Evolutionary conservation across 2,329 filamentous ascomycete genomes (phyloP).

Genomic region (Trichophyton verrucosum): DNA sequence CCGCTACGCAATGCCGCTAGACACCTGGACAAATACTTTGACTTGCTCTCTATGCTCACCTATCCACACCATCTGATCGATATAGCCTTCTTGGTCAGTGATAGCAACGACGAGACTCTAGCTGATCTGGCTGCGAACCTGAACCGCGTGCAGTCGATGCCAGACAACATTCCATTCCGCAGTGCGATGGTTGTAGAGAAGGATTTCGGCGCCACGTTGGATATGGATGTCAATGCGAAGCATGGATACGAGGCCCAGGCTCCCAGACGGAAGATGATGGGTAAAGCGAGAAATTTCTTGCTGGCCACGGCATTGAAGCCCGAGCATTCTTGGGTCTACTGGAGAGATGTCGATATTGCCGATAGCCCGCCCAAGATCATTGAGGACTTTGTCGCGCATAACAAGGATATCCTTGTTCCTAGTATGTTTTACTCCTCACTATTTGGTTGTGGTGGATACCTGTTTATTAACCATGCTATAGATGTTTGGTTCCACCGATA

Average conservation of each 20-base stretch:
- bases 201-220: slow-evolving; percentile 63
- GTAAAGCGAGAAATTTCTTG: slow-evolving; percentile 80
- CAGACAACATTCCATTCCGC: slow-evolving; percentile 55
- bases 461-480: slow-evolving; percentile 27
- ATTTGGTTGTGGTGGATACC: slow-evolving; percentile 12
- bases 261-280: slow-evolving; percentile 81
- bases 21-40: slow-evolving; percentile 81
- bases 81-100: slow-evolving; percentile 84
- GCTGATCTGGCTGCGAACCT: slow-evolving; percentile 76
- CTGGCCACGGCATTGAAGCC: slow-evolving; percentile 72
- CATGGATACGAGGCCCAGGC: slow-evolving; percentile 82
- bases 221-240: slow-evolving; percentile 68
- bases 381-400: slow-evolving; percentile 89
- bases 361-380: slow-evolving; percentile 79
- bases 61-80: slow-evolving; percentile 96
- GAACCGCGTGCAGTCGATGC: slow-evolving; percentile 71
- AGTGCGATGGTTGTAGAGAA: slow-evolving; percentile 81
- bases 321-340: slow-evolving; percentile 97
- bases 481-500: slow-evolving; percentile 98
- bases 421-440: slow-evolving; percentile 48
- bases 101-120: slow-evolving; percentile 81
- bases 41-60: slow-evolving; percentile 74
- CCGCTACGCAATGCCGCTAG: slow-evolving; percentile 79
- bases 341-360: slow-evolving; percentile 92
- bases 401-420: slow-evolving; percentile 83